These are phyloP conservation scores for Neurospora crassa DNA, from an alignment of 2,329 filamentous ascomycete species.

Conservation along the genomic window DNA sequence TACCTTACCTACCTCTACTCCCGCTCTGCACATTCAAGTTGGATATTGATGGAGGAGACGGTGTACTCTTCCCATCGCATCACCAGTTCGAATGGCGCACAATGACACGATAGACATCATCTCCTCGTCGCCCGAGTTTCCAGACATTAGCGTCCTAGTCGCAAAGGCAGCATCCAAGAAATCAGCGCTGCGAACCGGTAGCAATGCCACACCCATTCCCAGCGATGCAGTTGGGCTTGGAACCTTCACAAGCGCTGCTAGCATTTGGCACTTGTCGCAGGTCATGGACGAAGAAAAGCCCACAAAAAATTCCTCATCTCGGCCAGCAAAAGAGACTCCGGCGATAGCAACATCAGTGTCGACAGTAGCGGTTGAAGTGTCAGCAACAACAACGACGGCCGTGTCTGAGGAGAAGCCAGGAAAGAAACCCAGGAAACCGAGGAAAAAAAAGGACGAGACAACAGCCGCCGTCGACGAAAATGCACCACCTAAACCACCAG, in stretches of 20 bases:
- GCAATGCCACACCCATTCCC: slow-evolving; percentile 28
- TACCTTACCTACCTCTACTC: too few species aligned
- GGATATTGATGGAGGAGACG: slow-evolving; percentile 12
- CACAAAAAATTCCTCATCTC: not conserved
- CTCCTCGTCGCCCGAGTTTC: slow-evolving; percentile 46
- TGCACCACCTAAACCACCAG: not conserved
- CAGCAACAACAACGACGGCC: not conserved
- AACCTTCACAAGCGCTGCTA: slow-evolving; percentile 34
- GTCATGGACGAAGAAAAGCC: slow-evolving; percentile 11
- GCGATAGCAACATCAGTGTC: slow-evolving; percentile 4
- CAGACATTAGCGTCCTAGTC: slow-evolving; percentile 40
- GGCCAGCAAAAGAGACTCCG: slow-evolving; percentile 6
- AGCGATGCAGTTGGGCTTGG: slow-evolving; percentile 23
- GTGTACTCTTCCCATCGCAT: slow-evolving; percentile 15
- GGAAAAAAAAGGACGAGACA: slow-evolving; percentile 11
- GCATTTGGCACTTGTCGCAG: slow-evolving; percentile 26
- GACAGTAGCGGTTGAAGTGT: not conserved
- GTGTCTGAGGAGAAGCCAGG: not conserved
- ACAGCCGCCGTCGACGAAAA: not conserved
- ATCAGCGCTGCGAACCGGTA: slow-evolving; percentile 27
- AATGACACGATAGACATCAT: slow-evolving; percentile 22
- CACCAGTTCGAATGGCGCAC: slow-evolving; percentile 10
- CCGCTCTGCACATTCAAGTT: too few species aligned
- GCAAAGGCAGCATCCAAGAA: slow-evolving; percentile 24
- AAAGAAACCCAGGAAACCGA: slow-evolving; percentile 29